Evolutionary conservation across 345 rosid genomes (phyloP).

Genomic region (Carallia pectinifolia): DNA sequence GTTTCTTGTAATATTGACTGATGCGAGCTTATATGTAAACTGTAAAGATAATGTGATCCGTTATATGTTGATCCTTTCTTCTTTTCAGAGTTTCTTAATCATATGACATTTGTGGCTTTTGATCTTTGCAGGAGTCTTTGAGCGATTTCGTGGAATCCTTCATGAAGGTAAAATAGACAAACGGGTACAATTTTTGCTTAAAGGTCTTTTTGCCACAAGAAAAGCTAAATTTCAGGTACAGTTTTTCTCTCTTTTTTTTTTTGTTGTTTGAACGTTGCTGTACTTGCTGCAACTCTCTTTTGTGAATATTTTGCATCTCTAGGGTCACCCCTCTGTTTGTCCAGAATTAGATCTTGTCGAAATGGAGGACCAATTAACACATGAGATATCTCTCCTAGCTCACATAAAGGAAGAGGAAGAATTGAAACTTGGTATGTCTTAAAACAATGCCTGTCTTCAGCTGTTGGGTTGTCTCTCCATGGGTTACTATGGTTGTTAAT

Average conservation of each 20-base stretch:
- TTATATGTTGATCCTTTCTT: not conserved
- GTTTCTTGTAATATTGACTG: not conserved
- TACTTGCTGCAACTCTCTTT: slow-evolving; percentile 10
- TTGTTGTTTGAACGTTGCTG: not conserved
- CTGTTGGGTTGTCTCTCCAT: slow-evolving; percentile 4
- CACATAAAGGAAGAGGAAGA: slow-evolving; percentile 61
- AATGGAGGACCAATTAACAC: slow-evolving; percentile 70
- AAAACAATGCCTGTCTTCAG: not conserved
- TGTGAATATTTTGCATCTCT: slow-evolving; percentile 32
- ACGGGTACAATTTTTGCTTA: slow-evolving; percentile 78
- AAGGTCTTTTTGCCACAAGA: slow-evolving; percentile 69
- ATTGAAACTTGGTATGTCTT: slow-evolving; percentile 77
- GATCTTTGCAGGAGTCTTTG: slow-evolving; percentile 66
- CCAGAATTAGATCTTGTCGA: slow-evolving; percentile 86
- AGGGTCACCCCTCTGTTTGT: slow-evolving; percentile 87
- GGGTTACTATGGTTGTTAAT: slow-evolving; percentile 15
- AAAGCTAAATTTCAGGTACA: slow-evolving; percentile 86
- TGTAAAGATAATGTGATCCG: not conserved
- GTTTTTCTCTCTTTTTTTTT: not conserved
- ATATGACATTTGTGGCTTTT: slow-evolving; percentile 6
- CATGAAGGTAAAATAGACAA: slow-evolving; percentile 91
- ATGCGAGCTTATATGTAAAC: no score
- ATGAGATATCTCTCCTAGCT: slow-evolving; percentile 64
- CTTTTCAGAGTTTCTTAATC: not conserved
- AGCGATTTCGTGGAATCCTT: slow-evolving; percentile 78